Evolutionary conservation across 169 alveolate genomes (phyloP).

Genomic region (Plasmodium ovale): DNA sequence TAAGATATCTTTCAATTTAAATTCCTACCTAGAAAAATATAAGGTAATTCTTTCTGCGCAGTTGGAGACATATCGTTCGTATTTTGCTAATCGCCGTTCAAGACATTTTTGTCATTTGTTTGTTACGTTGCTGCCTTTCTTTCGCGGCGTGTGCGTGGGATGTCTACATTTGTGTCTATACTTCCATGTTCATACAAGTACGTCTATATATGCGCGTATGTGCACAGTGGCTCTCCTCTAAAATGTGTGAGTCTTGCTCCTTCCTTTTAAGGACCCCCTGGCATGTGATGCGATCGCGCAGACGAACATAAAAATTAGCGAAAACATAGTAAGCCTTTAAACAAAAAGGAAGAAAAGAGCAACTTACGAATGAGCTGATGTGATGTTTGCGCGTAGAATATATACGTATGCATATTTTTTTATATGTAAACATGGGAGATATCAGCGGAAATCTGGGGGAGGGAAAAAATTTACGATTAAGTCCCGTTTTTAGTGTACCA

Average conservation of each 20-base stretch:
- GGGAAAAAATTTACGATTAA: neutral
- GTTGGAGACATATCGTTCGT: neutral
- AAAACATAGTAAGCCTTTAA: slow-evolving; percentile 34
- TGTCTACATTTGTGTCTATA: neutral
- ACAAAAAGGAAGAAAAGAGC: neutral
- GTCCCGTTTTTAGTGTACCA: neutral
- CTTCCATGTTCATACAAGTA: too few species aligned
- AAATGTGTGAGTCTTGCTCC: too few species aligned
- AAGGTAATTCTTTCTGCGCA: slow-evolving; percentile 12
- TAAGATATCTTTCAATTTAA: slow-evolving; percentile 36
- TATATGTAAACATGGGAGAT: too few species aligned
- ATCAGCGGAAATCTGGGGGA: too few species aligned
- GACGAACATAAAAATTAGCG: slow-evolving; percentile 74
- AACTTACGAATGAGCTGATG: neutral
- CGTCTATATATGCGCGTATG: too few species aligned
- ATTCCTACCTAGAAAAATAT: slow-evolving; percentile 53
- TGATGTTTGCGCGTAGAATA: neutral
- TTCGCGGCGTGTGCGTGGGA: neutral
- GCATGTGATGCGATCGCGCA: slow-evolving; percentile 73
- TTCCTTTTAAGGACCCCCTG: slow-evolving; percentile 67
- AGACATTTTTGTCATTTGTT: neutral
- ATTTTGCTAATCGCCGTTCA: neutral
- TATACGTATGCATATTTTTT: neutral
- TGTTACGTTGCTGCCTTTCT: neutral
- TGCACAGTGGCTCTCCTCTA: too few species aligned